Evolutionary conservation across 2,329 filamentous ascomycete species (phyloP).

Genomic region (Aspergillus ochraceus): DNA sequence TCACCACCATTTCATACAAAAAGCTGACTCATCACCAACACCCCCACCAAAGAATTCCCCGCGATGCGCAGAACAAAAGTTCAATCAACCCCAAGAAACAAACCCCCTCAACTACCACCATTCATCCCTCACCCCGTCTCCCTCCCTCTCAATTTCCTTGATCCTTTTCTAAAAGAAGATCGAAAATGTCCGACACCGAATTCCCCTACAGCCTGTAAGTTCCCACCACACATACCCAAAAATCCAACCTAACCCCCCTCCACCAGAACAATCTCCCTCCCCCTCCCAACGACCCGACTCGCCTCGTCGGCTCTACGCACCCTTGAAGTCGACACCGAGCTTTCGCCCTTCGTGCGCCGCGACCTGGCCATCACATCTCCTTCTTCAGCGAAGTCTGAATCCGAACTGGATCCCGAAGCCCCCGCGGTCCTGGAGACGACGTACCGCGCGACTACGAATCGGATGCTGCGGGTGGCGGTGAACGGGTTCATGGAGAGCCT

Average conservation of each 20-base stretch:
- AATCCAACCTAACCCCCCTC: slow-evolving; percentile 9
- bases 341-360: slow-evolving; percentile 79
- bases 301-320: slow-evolving; percentile 73
- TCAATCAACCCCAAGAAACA: background rate
- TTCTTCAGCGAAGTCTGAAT: slow-evolving; percentile 24
- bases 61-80: background rate
- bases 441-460: slow-evolving; percentile 87
- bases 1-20: background rate
- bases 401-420: slow-evolving; percentile 39
- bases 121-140: background rate
- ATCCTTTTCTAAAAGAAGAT: background rate
- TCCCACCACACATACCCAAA: slow-evolving; percentile 8
- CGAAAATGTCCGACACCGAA: slow-evolving; percentile 21
- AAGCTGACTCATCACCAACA: background rate
- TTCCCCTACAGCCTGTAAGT: slow-evolving; percentile 43
- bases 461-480: slow-evolving; percentile 93
- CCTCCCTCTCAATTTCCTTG: background rate
- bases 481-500: slow-evolving; percentile 96
- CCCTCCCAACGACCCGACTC: slow-evolving; percentile 77
- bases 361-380: slow-evolving; percentile 58
- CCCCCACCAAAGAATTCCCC: background rate
- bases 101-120: background rate
- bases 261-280: slow-evolving; percentile 69
- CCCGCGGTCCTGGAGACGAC: slow-evolving; percentile 62
- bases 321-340: slow-evolving; percentile 81